Conservation (phyloP, 208 protist genomes). For the Acanthamoeba healyi region DNA sequence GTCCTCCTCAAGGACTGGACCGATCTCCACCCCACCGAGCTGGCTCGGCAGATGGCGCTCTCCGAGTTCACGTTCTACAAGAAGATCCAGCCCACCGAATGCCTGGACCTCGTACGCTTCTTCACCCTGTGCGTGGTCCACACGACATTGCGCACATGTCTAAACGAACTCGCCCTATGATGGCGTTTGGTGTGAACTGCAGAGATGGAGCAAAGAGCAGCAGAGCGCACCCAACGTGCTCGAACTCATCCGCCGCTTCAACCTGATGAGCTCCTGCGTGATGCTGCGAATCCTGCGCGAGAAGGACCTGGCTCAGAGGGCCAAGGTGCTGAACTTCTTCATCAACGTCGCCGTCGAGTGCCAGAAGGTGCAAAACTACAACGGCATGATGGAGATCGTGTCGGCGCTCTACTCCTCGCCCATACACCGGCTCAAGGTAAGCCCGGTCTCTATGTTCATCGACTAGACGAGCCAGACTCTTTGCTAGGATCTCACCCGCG, state of each 20-base stretch:
- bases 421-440: conserved; percentile 30
- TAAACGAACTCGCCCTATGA: too few species aligned
- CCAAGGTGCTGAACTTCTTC: conserved; percentile 45
- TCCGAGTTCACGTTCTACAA: conserved; percentile 40
- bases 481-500: too few species aligned
- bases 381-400: conserved; percentile 74
- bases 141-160: too few species aligned
- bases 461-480: too few species aligned
- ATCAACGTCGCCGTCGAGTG: conserved; percentile 64
- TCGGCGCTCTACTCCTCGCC: neutral
- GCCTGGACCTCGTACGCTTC: neutral
- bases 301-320: neutral
- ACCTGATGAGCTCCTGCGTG: conserved; percentile 64
- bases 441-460: neutral
- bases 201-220: conserved; percentile 56
- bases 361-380: conserved; percentile 61
- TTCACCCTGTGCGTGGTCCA: too few species aligned
- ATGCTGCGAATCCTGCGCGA: neutral
- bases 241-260: conserved; percentile 6
- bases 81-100: conserved; percentile 60
- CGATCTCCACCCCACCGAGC: conserved; percentile 36
- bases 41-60: conserved; percentile 61
- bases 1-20: conserved; percentile 9
- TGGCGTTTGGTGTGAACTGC: neutral
- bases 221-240: conserved; percentile 29